Evolutionary conservation across 2,329 filamentous ascomycete species (phyloP), one percentile per base, ranked within the genome.

Genomic region (Oidium heveae): DNA sequence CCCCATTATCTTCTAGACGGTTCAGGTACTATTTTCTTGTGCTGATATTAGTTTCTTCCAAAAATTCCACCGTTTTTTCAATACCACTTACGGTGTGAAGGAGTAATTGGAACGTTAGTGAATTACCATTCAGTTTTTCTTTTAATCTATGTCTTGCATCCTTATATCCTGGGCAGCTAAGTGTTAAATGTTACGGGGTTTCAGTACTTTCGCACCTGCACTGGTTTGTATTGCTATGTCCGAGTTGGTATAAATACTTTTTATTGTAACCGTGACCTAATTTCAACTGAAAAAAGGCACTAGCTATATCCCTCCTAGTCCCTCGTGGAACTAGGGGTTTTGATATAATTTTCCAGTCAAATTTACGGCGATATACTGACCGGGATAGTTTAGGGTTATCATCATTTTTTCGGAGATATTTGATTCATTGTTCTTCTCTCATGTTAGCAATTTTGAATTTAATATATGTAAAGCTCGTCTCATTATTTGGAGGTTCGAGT

Each of bases 71-170:
- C 18, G 43, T 50, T 50, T 50, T 50, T 34, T 50, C 22, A 50
- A 50, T 50, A 32, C 24, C 47, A 33, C 22, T 6, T 34, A 32
- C 28, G 12, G 20, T 34, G 28, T 50, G 22, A 50, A 50, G 47
- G 47, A 50, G 47, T 18, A 50, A 33, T 50, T 50, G 22, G 47
- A 50, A 34, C 13, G 22, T 28, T 33, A 50, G 13, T 5, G 13
- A 18, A 50, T 50, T 50, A 32, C 47, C 24, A 50, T 50, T 50
- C 28, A 50, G 22, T 32, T 50, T 50, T 50, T 50, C 47, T 50
- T 50, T 50, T 7, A 50, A 32, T 32, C 24, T 50, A 9, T 50
- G 8, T 50, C 46, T 50, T 50, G 20, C 46, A 50, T 50, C 20
- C 46, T 32, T 34, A 50, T 50, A 50, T 16, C 32, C 24, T 18